A percentile compares a stretch with the other conserved stretches of the same genome.
phyloP scores from a whole-genome alignment of 2,329 filamentous ascomycete genomes.

The Epichloe gansuensis region DNA sequence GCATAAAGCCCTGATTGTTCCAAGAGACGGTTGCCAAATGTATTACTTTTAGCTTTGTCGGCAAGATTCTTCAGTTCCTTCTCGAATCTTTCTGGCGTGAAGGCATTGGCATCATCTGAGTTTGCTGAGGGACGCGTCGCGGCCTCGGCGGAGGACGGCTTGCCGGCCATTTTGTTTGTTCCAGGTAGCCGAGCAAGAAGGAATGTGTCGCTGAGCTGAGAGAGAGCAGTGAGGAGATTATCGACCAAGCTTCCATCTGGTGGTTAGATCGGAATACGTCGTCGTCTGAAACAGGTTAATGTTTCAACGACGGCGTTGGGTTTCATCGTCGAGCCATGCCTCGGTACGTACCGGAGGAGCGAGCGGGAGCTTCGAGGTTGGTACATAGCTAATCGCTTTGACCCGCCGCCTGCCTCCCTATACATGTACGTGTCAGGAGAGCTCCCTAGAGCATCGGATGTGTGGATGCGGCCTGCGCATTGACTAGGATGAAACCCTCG shows the following conservation, averaged over 20 bases:
- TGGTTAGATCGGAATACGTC: not conserved
- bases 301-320: not conserved
- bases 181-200: not conserved
- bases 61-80: constrained; percentile 41
- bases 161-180: not conserved
- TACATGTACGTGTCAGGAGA: no score
- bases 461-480: no score
- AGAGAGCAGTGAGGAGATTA: not conserved
- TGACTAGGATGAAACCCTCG: no score
- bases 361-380: not conserved
- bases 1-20: constrained; percentile 30
- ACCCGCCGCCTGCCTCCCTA: not conserved
- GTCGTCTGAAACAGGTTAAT: not conserved
- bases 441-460: no score
- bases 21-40: constrained; percentile 19
- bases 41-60: constrained; percentile 25
- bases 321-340: not conserved
- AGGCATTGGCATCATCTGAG: constrained; percentile 15
- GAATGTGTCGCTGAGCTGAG: not conserved
- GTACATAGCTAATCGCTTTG: not conserved
- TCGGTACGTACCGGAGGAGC: not conserved
- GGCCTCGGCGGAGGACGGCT: not conserved
- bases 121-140: not conserved
- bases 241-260: not conserved
- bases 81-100: constrained; percentile 41